phyloP scores from a whole-genome alignment of 495 filamentous ascomycete species.

The Tuber brumale region DNA sequence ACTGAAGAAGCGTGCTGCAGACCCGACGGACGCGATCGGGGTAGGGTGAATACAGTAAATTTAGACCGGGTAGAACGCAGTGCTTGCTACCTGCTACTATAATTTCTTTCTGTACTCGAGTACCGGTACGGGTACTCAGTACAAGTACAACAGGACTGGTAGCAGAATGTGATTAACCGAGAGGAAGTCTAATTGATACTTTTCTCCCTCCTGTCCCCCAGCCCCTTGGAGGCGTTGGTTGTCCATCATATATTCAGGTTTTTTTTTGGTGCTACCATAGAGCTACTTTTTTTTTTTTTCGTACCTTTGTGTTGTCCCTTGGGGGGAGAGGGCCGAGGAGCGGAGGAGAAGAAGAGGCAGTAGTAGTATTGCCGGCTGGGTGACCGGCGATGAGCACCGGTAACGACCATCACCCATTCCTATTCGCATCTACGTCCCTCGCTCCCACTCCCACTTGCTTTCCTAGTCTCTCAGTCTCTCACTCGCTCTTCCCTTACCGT shows the following conservation, averaged over 20 bases:
- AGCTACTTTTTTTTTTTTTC: neutral
- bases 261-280: neutral
- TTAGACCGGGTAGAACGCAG: constrained; percentile 6
- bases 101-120: neutral
- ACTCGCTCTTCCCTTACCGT: neutral
- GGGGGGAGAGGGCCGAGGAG: neutral
- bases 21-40: neutral
- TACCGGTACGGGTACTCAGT: no score
- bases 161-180: neutral
- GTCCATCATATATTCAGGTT: neutral
- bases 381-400: neutral
- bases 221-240: neutral
- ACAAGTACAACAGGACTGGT: no score
- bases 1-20: neutral
- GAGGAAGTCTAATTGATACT: neutral
- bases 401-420: neutral
- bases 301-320: neutral
- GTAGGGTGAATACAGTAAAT: neutral
- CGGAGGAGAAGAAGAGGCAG: neutral
- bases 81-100: neutral
- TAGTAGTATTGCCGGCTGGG: neutral
- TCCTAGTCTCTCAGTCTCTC: neutral
- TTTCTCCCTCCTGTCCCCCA: neutral
- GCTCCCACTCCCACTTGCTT: neutral
- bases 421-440: neutral